These are phyloP conservation scores for Geotrichum fermentans DNA, from an alignment of 1,139 yeast genomes.

Conservation along the genomic window DNA sequence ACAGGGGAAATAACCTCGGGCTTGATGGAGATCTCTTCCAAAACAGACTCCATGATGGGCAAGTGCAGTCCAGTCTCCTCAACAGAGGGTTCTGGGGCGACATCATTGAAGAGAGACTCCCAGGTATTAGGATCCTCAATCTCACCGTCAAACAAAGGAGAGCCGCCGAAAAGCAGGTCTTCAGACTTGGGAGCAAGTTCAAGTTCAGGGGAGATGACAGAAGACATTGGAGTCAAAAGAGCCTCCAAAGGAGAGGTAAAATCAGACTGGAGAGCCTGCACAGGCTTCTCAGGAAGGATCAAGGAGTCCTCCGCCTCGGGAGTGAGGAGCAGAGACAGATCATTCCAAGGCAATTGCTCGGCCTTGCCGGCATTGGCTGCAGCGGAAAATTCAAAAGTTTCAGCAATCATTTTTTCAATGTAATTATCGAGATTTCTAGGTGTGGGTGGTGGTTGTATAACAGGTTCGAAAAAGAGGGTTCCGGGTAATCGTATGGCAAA, in stretches of 20 bases:
- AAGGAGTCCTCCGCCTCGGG: constrained; percentile 25
- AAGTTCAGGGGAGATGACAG: constrained; percentile 36
- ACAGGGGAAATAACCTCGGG: constrained; percentile 2
- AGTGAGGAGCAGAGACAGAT: constrained; percentile 31
- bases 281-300: constrained; percentile 27
- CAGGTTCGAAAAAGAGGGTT: neutral
- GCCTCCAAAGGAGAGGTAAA: constrained; percentile 26
- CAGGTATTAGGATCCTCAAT: constrained; percentile 33
- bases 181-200: constrained; percentile 25
- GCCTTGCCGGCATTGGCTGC: neutral
- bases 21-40: constrained; percentile 7
- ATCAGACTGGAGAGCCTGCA: constrained; percentile 22
- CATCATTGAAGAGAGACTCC: constrained; percentile 35
- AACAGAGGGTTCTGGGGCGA: constrained; percentile 1
- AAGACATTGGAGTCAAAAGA: constrained; percentile 26
- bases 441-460: neutral
- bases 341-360: constrained; percentile 19
- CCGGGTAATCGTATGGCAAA: neutral
- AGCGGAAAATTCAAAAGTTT: constrained; percentile 3
- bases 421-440: neutral
- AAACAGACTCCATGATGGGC: neutral
- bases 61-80: neutral
- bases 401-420: constrained; percentile 6
- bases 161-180: constrained; percentile 29
- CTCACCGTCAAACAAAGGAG: constrained; percentile 36